Conservation (phyloP, 768 basidiomycete genomes). For the Calocera viscosa region DNA sequence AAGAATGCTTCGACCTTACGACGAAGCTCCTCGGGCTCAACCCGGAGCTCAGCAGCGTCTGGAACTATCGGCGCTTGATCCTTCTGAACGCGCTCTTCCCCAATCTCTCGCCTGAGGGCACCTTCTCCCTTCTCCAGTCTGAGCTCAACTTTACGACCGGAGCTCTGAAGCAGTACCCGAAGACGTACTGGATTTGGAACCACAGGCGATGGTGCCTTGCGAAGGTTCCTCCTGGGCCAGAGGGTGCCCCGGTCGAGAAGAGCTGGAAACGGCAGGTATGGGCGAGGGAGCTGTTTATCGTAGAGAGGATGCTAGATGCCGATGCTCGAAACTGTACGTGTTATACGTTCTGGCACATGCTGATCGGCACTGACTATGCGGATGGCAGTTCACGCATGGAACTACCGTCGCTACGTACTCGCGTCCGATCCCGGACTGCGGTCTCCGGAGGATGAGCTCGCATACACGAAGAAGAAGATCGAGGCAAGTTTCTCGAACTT, state of each 20-base stretch:
- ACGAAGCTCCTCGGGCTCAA: too few relatives aligned
- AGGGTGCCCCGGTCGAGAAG: constrained; percentile 24
- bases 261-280: constrained; percentile 74
- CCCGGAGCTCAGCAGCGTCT: too few relatives aligned
- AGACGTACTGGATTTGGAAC: constrained; percentile 99
- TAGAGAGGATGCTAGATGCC: constrained; percentile 83
- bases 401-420: constrained; percentile 80
- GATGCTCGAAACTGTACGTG: constrained; percentile 89
- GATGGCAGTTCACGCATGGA: constrained; percentile 77
- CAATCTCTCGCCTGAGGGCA: constrained; percentile 41
- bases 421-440: constrained; percentile 49
- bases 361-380: background rate
- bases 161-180: constrained; percentile 74
- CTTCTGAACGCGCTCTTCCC: constrained; percentile 59
- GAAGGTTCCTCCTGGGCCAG: constrained; percentile 65
- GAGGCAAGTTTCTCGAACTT: constrained; percentile 93
- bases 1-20: too few relatives aligned
- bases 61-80: constrained; percentile 41
- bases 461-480: constrained; percentile 82
- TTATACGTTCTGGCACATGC: background rate
- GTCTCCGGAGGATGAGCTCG: constrained; percentile 53
- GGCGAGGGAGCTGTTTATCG: constrained; percentile 73
- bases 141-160: constrained; percentile 74
- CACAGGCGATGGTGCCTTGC: constrained; percentile 92
- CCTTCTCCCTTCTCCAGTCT: constrained; percentile 49